Evolutionary conservation across 148 eudicot genomes (phyloP).

Genomic region (Limonium bicolor): DNA sequence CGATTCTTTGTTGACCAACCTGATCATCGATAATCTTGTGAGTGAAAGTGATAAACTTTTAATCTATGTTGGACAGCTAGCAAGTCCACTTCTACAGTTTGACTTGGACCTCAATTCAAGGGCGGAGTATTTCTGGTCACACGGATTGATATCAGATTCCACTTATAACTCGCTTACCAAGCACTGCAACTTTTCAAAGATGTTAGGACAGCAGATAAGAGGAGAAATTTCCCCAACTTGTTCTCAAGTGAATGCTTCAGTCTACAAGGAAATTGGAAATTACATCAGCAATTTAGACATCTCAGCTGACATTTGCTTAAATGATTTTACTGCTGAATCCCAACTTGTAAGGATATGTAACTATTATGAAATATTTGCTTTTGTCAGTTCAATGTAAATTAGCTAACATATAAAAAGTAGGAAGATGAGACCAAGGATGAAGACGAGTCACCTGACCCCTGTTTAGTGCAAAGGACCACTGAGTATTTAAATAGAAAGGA

Average conservation of each 20-base stretch:
- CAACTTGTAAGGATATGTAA: too few species aligned
- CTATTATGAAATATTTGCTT: too few species aligned
- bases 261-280: slow-evolving; percentile 62
- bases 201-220: slow-evolving; percentile 62
- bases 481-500: slow-evolving; percentile 68
- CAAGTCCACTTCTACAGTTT: slow-evolving; percentile 81
- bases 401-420: too few species aligned
- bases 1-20: too few species aligned
- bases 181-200: slow-evolving; percentile 72
- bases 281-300: slow-evolving; percentile 91
- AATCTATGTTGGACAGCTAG: slow-evolving; percentile 57
- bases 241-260: slow-evolving; percentile 55
- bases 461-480: slow-evolving; percentile 75
- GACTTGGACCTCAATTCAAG: slow-evolving; percentile 82
- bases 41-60: too few species aligned
- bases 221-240: slow-evolving; percentile 60
- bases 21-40: too few species aligned
- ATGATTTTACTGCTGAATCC: too few species aligned
- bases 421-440: too few species aligned
- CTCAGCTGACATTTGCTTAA: slow-evolving; percentile 85
- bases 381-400: too few species aligned
- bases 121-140: slow-evolving; percentile 96
- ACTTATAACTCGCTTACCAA: slow-evolving; percentile 66
- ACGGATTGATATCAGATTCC: slow-evolving; percentile 86
- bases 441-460: too few species aligned